A percentile compares a stretch with the other conserved stretches of the same genome.
Conservation (phyloP, 2,329 filamentous ascomycete genomes). For the Trichophyton schoenleinii region DNA sequence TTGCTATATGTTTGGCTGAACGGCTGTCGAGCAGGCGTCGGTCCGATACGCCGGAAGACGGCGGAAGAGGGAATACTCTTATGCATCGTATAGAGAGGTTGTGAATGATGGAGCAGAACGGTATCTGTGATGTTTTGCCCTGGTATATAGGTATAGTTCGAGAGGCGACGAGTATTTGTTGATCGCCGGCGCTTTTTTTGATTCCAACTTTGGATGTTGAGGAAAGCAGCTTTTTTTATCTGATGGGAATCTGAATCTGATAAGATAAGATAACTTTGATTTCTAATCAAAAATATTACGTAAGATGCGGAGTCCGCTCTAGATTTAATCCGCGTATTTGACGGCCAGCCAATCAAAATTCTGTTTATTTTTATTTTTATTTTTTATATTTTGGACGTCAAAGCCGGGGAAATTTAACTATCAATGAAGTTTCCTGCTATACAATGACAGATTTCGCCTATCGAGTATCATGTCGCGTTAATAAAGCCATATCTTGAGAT, state of each 20-base stretch:
- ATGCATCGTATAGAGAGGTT: neutral
- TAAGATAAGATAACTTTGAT: slow-evolving; percentile 5
- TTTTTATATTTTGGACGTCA: too few relatives aligned
- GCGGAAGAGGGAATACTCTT: neutral
- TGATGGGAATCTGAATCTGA: neutral
- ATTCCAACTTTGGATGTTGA: neutral
- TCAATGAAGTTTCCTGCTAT: too few relatives aligned
- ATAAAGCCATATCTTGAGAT: too few relatives aligned
- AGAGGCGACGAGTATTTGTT: neutral
- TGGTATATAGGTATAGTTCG: neutral
- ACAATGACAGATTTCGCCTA: too few relatives aligned
- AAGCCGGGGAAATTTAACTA: too few relatives aligned
- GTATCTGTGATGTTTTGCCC: neutral
- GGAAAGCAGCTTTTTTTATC: neutral
- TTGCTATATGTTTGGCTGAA: neutral
- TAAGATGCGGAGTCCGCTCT: neutral
- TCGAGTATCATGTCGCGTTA: too few relatives aligned
- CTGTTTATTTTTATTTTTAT: too few relatives aligned
- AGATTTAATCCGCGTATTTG: too few relatives aligned
- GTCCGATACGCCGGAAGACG: neutral
- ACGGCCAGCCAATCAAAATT: too few relatives aligned
- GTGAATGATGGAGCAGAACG: neutral
- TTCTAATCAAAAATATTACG: neutral
- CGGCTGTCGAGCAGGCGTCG: neutral
- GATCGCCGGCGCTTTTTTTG: neutral